Percentiles rank a stretch among this genome's conserved stretches.
These are phyloP conservation scores for Leavenworthia alabamica DNA, from an alignment of 345 rosid genomes.

Conservation along the genomic window DNA sequence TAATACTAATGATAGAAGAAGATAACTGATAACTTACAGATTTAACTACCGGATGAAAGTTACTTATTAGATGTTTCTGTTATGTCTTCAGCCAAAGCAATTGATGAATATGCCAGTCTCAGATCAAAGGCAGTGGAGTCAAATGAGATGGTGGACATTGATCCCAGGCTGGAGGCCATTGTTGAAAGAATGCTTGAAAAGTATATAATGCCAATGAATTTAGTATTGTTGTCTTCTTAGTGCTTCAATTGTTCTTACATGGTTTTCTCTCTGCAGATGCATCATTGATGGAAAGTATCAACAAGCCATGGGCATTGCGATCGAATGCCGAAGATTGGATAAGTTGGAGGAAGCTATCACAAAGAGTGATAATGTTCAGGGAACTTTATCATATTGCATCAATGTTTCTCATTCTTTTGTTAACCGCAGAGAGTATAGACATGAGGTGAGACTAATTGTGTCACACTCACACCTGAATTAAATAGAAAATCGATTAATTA, in stretches of 20 bases:
- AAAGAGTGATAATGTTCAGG: conserved; percentile 82
- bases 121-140: conserved; percentile 72
- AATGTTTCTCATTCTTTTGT: conserved; percentile 84
- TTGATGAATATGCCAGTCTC: conserved; percentile 93
- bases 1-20: too few species aligned
- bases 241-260: conserved; percentile 16
- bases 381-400: conserved; percentile 76
- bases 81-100: conserved; percentile 73
- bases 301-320: conserved; percentile 98
- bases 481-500: background rate
- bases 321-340: conserved; percentile 95
- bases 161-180: conserved; percentile 83
- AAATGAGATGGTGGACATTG: conserved; percentile 55
- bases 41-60: background rate
- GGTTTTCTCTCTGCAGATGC: conserved; percentile 50
- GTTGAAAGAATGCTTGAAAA: conserved; percentile 98
- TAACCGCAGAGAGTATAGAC: conserved; percentile 84
- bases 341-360: conserved; percentile 95
- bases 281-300: conserved; percentile 90
- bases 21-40: background rate
- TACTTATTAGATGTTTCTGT: conserved; percentile 7
- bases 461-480: background rate
- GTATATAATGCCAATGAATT: conserved; percentile 39
- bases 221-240: background rate
- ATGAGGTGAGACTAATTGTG: conserved; percentile 52